Conservation (phyloP, 345 rosid genomes). For the Citrus reticulata region DNA sequence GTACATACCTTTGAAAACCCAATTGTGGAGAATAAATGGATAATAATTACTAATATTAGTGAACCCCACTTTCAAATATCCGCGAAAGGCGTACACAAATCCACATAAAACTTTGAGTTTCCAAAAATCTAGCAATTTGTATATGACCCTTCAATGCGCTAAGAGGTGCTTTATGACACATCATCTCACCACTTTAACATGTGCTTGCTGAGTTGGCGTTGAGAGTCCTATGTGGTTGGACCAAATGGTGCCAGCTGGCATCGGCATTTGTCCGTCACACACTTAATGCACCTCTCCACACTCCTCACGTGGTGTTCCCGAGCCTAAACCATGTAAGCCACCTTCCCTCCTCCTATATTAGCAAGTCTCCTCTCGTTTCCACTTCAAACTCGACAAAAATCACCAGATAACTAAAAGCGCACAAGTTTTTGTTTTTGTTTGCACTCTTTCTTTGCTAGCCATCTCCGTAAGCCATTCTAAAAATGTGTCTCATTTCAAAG, state of each 20-base stretch:
- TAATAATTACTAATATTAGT: no score
- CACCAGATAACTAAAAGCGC: neutral
- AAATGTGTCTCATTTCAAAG: slow-evolving; percentile 14
- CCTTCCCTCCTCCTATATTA: slow-evolving; percentile 4
- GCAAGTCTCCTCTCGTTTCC: neutral
- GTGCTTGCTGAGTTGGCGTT: slow-evolving; percentile 10
- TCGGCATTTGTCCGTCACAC: slow-evolving; percentile 10
- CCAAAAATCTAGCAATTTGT: neutral
- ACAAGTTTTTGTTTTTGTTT: neutral
- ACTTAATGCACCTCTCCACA: slow-evolving; percentile 6
- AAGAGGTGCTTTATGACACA: neutral
- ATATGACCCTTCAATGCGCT: neutral
- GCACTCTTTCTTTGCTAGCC: neutral
- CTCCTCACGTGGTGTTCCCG: slow-evolving; percentile 20
- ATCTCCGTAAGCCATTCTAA: neutral
- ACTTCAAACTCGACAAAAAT: neutral
- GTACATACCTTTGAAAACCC: no score
- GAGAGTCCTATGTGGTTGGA: neutral
- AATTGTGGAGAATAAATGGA: no score
- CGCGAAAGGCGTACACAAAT: no score
- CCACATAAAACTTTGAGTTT: no score
- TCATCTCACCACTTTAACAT: neutral
- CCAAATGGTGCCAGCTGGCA: neutral
- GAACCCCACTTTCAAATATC: no score
- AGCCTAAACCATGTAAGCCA: slow-evolving; percentile 4